Percentiles rank a stretch among this genome's conserved stretches.
Conservation (phyloP, 129 eudicot genomes). For the Escallonia herrerae region DNA sequence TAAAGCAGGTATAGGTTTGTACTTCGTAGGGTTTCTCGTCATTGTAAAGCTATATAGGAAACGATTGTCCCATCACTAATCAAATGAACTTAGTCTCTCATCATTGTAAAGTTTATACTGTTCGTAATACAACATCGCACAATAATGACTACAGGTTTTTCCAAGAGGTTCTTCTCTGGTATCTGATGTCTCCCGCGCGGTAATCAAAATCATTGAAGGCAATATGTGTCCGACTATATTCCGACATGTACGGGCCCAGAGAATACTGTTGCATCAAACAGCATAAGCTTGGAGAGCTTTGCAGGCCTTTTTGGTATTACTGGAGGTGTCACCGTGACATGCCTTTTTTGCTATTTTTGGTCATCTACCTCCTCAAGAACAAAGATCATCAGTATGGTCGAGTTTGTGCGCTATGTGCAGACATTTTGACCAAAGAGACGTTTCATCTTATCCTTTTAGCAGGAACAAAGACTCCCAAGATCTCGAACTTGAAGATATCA, state of each 20-base stretch:
- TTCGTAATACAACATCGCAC: too few relatives aligned
- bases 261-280: neutral
- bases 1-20: too few relatives aligned
- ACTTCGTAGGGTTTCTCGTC: too few relatives aligned
- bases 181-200: slow-evolving; percentile 7
- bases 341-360: slow-evolving; percentile 9
- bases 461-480: neutral
- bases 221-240: neutral
- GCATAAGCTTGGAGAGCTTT: slow-evolving; percentile 4
- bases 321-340: slow-evolving; percentile 7
- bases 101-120: too few relatives aligned
- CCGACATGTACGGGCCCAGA: slow-evolving; percentile 1
- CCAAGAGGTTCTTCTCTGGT: slow-evolving; percentile 12
- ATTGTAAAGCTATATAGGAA: too few relatives aligned
- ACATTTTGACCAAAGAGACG: slow-evolving; percentile 13
- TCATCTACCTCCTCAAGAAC: slow-evolving; percentile 8
- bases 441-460: neutral
- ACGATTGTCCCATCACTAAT: too few relatives aligned
- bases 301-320: slow-evolving; percentile 15
- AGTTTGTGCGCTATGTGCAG: neutral
- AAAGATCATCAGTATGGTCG: neutral
- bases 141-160: slow-evolving; percentile 7
- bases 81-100: too few relatives aligned
- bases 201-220: neutral
- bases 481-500: neutral